A percentile compares a stretch with the other conserved stretches of the same genome.
Evolutionary conservation across 352 stramenopile genomes (phyloP).

Genomic region (Peronosclerospora sorghi): DNA sequence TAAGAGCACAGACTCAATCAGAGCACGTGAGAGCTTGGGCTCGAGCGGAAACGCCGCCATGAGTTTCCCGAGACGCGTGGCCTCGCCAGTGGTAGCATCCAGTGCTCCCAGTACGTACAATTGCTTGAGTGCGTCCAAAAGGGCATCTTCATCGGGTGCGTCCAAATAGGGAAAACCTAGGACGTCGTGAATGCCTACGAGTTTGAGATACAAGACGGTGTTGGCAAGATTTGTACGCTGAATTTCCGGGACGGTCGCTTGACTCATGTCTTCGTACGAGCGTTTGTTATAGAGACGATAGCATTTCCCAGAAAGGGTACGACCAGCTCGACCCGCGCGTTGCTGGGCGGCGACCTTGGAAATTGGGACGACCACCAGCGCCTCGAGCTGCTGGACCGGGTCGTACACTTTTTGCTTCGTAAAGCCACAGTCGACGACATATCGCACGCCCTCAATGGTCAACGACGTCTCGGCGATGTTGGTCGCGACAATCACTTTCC

Average conservation of each 20-base stretch:
- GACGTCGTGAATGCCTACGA: constrained; percentile 63
- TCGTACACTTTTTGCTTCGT: constrained; percentile 91
- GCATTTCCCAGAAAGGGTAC: constrained; percentile 95
- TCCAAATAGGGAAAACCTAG: constrained; percentile 63
- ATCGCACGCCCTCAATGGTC: constrained; percentile 94
- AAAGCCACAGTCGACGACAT: constrained; percentile 71
- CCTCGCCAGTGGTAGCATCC: constrained; percentile 24
- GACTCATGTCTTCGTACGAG: constrained; percentile 92
- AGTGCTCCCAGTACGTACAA: constrained; percentile 59
- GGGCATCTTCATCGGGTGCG: constrained; percentile 47
- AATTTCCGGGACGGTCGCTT: constrained; percentile 98
- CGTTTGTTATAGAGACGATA: constrained; percentile 98
- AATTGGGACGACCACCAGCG: constrained; percentile 90
- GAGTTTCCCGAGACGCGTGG: constrained; percentile 55
- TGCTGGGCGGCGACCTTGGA: constrained; percentile 92
- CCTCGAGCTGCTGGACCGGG: constrained; percentile 57
- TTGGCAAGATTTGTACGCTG: constrained; percentile 89
- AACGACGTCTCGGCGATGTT: constrained; percentile 96
- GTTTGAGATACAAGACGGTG: constrained; percentile 88
- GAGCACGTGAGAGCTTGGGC: constrained; percentile 45
- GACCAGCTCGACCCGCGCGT: constrained; percentile 89
- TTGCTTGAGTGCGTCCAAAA: constrained; percentile 70
- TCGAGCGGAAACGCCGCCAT: constrained; percentile 82
- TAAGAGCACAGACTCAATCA: constrained; percentile 53
- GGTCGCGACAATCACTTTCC: constrained; percentile 85